Percentiles rank a stretch among this genome's conserved stretches.
phyloP scores from a whole-genome alignment of 148 eudicot species.

The Rhododendron williamsianum region DNA sequence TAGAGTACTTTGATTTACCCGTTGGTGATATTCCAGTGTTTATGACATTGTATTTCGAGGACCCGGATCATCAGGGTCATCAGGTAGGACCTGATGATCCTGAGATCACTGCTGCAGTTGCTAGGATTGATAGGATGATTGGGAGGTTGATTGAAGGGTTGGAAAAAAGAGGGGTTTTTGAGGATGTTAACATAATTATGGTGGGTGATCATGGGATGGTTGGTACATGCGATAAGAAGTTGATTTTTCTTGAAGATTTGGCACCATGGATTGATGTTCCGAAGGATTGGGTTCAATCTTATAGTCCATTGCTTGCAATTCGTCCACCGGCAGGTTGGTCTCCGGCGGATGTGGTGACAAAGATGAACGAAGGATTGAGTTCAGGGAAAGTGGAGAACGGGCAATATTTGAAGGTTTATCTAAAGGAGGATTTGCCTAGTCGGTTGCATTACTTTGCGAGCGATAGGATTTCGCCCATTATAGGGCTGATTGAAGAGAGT shows the following conservation, averaged over 20 bases:
- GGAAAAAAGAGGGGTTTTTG: slow-evolving; percentile 75
- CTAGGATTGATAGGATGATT: slow-evolving; percentile 57
- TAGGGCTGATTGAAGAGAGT: slow-evolving; percentile 72
- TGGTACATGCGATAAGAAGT: slow-evolving; percentile 82
- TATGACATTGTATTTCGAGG: slow-evolving; percentile 87
- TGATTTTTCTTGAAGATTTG: slow-evolving; percentile 67
- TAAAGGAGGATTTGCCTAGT: slow-evolving; percentile 73
- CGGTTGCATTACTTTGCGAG: slow-evolving; percentile 67
- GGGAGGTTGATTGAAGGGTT: slow-evolving; percentile 75
- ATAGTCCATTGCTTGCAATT: slow-evolving; percentile 73
- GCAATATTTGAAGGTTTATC: slow-evolving; percentile 52
- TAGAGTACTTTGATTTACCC: slow-evolving; percentile 61
- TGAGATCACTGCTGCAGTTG: slow-evolving; percentile 66
- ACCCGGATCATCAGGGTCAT: slow-evolving; percentile 95
- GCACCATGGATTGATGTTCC: slow-evolving; percentile 62
- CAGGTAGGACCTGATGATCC: slow-evolving; percentile 87
- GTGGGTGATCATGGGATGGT: slow-evolving; percentile 98
- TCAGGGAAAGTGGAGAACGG: slow-evolving; percentile 72
- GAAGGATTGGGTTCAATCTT: slow-evolving; percentile 62
- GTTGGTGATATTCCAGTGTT: slow-evolving; percentile 55
- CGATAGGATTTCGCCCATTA: slow-evolving; percentile 71
- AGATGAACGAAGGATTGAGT: slow-evolving; percentile 70
- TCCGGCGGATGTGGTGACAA: slow-evolving; percentile 45
- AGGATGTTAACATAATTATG: slow-evolving; percentile 71
- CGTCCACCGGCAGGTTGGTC: slow-evolving; percentile 45